phyloP scores from a whole-genome alignment of 345 rosid genomes.

The Diplotaxis tenuifolia region DNA sequence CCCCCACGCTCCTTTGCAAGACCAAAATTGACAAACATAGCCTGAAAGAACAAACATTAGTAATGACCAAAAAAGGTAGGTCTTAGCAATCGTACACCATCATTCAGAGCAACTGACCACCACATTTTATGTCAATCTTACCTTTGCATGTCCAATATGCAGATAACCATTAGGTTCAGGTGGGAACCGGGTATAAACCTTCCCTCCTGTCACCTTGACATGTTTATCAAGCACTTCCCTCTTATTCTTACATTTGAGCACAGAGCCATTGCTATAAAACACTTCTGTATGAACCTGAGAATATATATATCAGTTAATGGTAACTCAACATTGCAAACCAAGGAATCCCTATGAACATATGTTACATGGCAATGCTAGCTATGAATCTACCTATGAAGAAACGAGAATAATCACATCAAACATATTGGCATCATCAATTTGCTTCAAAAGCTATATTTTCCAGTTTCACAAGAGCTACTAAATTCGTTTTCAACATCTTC shows the following conservation, averaged over 20 bases:
- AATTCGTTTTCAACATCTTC: too few relatives aligned
- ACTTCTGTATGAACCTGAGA: conserved; percentile 84
- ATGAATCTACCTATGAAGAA: background rate
- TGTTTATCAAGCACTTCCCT: conserved; percentile 81
- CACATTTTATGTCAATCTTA: conserved; percentile 30
- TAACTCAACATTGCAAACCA: background rate
- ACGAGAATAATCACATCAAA: conserved; percentile 1
- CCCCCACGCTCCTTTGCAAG: conserved; percentile 92
- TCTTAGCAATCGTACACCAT: background rate
- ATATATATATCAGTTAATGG: background rate
- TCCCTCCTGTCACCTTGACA: conserved; percentile 70
- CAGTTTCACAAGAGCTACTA: too few relatives aligned
- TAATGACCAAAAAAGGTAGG: conserved; percentile 3
- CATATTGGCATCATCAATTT: conserved; percentile 15
- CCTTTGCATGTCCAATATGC: conserved; percentile 99
- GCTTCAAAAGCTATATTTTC: background rate
- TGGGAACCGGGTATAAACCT: conserved; percentile 81
- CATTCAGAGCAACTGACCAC: background rate
- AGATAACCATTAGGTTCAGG: conserved; percentile 99
- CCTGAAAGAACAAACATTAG: conserved; percentile 47
- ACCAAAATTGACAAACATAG: conserved; percentile 97
- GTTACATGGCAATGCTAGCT: background rate
- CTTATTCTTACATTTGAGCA: conserved; percentile 84
- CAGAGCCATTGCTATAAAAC: conserved; percentile 66
- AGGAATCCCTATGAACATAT: background rate